These are phyloP conservation scores for Lasiosphaeria ovina DNA, from an alignment of 495 filamentous ascomycete genomes.

Conservation along the genomic window DNA sequence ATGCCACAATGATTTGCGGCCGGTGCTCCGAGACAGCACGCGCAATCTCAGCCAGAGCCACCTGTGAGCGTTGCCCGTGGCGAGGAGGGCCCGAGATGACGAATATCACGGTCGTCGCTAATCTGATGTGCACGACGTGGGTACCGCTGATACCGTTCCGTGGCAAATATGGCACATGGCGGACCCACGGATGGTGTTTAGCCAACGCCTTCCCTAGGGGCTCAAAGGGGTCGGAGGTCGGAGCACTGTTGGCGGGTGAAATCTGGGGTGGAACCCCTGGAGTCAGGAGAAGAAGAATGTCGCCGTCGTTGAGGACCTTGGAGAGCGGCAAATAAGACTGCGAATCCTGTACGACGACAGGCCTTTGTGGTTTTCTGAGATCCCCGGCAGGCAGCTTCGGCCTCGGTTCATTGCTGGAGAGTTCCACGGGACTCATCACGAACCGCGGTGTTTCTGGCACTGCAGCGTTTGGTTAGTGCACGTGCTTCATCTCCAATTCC, in stretches of 20 bases:
- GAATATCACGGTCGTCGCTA: constrained; percentile 54
- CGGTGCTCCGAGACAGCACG: constrained; percentile 45
- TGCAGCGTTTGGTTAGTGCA: neutral
- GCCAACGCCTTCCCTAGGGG: constrained; percentile 56
- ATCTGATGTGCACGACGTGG: constrained; percentile 58
- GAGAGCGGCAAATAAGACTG: constrained; percentile 43
- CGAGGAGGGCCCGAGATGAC: constrained; percentile 44
- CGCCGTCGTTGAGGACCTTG: constrained; percentile 40
- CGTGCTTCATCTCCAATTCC: neutral
- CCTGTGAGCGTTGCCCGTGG: constrained; percentile 38
- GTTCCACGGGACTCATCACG: constrained; percentile 13
- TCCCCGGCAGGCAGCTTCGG: constrained; percentile 5
- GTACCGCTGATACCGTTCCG: constrained; percentile 57
- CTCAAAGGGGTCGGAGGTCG: constrained; percentile 56
- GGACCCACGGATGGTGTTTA: constrained; percentile 51
- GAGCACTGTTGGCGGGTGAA: constrained; percentile 16
- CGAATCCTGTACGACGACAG: constrained; percentile 31
- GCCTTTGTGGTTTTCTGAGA: constrained; percentile 5
- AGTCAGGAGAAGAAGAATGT: constrained; percentile 58
- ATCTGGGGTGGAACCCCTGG: constrained; percentile 52
- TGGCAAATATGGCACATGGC: constrained; percentile 60
- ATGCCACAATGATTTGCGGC: constrained; percentile 51
- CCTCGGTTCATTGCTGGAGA: constrained; percentile 10
- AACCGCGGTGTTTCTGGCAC: constrained; percentile 2
- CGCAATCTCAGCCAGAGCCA: constrained; percentile 43